A percentile compares a stretch with the other conserved stretches of the same genome.
Conservation (phyloP, 371 early-diverging fungal genomes). For the Caulochytrium protostelioides region DNA sequence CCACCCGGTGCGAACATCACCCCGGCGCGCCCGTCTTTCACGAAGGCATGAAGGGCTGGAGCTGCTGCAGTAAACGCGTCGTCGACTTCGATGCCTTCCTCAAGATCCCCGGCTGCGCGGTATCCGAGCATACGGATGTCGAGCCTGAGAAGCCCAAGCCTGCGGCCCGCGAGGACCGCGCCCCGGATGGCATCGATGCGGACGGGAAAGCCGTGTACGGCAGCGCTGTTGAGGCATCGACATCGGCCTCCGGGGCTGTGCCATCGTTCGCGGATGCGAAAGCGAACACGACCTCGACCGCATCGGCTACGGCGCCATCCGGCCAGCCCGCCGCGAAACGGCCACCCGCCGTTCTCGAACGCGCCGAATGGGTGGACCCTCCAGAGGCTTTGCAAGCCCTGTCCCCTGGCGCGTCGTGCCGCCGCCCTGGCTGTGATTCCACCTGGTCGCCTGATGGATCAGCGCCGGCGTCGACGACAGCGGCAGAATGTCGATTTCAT, state of each 20-base stretch:
- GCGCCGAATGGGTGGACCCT: conserved; percentile 1
- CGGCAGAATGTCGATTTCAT: conserved; percentile 59
- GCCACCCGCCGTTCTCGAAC: conserved; percentile 2
- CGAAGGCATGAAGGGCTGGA: conserved; percentile 68
- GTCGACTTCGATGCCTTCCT: conserved; percentile 78
- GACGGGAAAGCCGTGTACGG: too few species aligned
- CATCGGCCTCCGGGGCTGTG: too few species aligned
- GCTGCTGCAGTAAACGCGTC: conserved; percentile 80
- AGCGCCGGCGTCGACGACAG: conserved; percentile 38
- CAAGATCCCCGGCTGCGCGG: conserved; percentile 51
- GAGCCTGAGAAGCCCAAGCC: conserved; percentile 15
- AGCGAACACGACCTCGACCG: too few species aligned
- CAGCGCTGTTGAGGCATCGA: too few species aligned
- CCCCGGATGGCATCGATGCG: too few species aligned
- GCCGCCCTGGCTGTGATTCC: conserved; percentile 34
- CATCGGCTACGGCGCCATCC: too few species aligned
- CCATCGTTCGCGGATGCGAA: too few species aligned
- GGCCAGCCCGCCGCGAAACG: too few species aligned
- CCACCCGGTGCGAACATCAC: conserved; percentile 30
- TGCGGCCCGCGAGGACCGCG: conserved; percentile 3
- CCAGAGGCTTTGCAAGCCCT: neutral
- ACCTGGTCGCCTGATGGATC: conserved; percentile 58
- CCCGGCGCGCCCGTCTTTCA: conserved; percentile 73
- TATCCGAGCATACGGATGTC: conserved; percentile 36
- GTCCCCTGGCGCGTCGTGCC: neutral